Evolutionary conservation across 257 asterid species (phyloP).

Genomic region (Nicotiana knightiana): DNA sequence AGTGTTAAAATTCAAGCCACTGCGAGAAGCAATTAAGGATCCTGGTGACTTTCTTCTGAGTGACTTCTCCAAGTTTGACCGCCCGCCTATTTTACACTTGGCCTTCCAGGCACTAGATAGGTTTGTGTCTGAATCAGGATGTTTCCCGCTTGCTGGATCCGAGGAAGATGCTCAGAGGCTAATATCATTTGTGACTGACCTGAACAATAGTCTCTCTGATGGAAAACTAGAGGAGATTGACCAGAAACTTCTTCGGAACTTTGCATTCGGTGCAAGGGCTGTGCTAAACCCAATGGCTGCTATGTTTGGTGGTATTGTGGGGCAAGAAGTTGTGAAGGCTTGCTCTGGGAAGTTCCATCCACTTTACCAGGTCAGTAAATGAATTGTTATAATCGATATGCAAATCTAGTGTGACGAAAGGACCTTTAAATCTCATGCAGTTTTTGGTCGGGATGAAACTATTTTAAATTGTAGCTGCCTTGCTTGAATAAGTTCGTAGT

Average conservation of each 20-base stretch:
- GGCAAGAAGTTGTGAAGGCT: constrained; percentile 95
- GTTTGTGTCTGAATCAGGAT: constrained; percentile 57
- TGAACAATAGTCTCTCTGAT: constrained; percentile 60
- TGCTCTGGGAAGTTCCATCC: constrained; percentile 98
- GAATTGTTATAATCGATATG: neutral
- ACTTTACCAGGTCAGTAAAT: constrained; percentile 61
- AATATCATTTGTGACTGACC: constrained; percentile 50
- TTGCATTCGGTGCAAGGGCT: constrained; percentile 88
- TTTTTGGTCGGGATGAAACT: neutral
- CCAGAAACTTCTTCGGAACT: constrained; percentile 61
- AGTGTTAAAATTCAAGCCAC: constrained; percentile 74
- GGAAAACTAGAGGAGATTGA: constrained; percentile 63
- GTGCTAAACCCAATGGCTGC: constrained; percentile 96
- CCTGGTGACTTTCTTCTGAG: constrained; percentile 89
- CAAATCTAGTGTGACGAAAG: neutral
- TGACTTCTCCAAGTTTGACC: constrained; percentile 89
- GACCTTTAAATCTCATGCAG: neutral
- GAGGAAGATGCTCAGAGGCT: constrained; percentile 87
- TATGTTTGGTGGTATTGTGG: constrained; percentile 95
- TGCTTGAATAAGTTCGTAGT: neutral
- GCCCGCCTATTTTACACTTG: constrained; percentile 85
- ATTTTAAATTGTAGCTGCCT: neutral
- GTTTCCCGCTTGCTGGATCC: constrained; percentile 74
- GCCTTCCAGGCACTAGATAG: constrained; percentile 79
- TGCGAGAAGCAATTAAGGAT: constrained; percentile 69